Base-by-base conservation (phyloP, 1,284 basidiomycete species). In the Takashimella tepidaria region DNA sequence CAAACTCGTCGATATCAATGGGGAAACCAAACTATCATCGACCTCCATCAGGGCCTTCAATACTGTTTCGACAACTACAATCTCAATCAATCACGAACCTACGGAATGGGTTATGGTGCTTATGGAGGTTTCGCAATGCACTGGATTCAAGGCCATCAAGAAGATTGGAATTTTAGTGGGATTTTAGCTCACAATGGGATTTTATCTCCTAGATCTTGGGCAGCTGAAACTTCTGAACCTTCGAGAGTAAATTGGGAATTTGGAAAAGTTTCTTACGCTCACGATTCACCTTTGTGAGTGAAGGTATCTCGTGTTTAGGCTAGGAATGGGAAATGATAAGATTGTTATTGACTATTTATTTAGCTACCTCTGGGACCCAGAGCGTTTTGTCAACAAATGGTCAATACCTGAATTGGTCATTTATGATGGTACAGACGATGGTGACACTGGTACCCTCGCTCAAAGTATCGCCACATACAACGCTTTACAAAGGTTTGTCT, bases 111-210 rank as follows among this genome's bases (percentile, higher is more conserved):
- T 5, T 49, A 55, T 31, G 54, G 53, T 5, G 54, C 53, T 3
- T 55, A 41, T 22, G 56, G 56, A 16, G 56, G 54, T 10, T 58
- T 45, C 31, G 56, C 42, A 19, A 46, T 47, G 20, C 56, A 58
- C 23, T 51, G 49, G 54, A 31, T 58, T 5, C 53, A 58, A 40
- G 49, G 49, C 20, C 49, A 50, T 23, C 37, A 49, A 48, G 53
- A 19, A 8, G 26, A 47, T 8, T 45, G 26, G 10, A n/a, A 25
- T 6, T 56, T 56, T 41, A 40, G 37, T 37, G 55, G 51, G 13
- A 52, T 56, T 24, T 16, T 53, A 3, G 31, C 49, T 19, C 54
- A 51, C 22, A 47, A 55, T 27, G 49, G 49, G 4, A 47, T 55
- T 3, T 22, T 55, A 2, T 55, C 54, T 21, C 54, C 54, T 23